These are phyloP conservation scores for Hortaea werneckii DNA, from an alignment of 2,329 filamentous ascomycete genomes.

Conservation along the genomic window DNA sequence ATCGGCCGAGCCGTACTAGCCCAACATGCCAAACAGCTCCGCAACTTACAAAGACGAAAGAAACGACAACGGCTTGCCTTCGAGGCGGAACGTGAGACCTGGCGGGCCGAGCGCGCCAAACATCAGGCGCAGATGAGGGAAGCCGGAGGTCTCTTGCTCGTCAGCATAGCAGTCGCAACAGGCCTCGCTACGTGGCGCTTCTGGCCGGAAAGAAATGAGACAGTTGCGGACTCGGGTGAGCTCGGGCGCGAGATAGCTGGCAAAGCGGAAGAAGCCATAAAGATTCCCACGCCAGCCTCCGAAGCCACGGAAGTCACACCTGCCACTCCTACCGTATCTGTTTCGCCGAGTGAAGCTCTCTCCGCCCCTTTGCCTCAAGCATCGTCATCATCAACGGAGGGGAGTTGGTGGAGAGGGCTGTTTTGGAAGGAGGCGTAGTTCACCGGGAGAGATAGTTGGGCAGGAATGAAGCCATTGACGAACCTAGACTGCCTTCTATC, in stretches of 20 bases:
- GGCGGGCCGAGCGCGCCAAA: constrained; percentile 9
- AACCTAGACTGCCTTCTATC: too few species aligned
- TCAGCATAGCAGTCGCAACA: constrained; percentile 12
- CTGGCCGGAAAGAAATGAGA: constrained; percentile 10
- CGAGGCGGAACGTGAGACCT: background rate
- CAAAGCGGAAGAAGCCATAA: constrained; percentile 9
- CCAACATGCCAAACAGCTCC: constrained; percentile 8
- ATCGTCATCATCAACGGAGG: too few species aligned
- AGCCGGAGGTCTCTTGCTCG: constrained; percentile 12
- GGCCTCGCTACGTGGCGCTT: constrained; percentile 16
- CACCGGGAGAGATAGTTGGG: too few species aligned
- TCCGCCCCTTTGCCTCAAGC: too few species aligned
- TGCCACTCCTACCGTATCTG: background rate
- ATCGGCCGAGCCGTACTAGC: constrained; percentile 12
- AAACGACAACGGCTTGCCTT: constrained; percentile 2
- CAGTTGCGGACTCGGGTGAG: constrained; percentile 11
- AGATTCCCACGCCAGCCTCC: constrained; percentile 6
- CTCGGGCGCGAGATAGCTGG: constrained; percentile 14
- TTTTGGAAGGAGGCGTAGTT: too few species aligned
- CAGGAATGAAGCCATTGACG: too few species aligned
- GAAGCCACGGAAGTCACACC: background rate
- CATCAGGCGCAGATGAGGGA: constrained; percentile 11
- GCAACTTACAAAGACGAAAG: constrained; percentile 6
- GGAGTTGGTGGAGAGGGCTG: too few species aligned
- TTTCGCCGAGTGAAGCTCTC: too few species aligned